phyloP scores from a whole-genome alignment of 371 early-diverging fungal species.

The Mortierella sp. region DNA sequence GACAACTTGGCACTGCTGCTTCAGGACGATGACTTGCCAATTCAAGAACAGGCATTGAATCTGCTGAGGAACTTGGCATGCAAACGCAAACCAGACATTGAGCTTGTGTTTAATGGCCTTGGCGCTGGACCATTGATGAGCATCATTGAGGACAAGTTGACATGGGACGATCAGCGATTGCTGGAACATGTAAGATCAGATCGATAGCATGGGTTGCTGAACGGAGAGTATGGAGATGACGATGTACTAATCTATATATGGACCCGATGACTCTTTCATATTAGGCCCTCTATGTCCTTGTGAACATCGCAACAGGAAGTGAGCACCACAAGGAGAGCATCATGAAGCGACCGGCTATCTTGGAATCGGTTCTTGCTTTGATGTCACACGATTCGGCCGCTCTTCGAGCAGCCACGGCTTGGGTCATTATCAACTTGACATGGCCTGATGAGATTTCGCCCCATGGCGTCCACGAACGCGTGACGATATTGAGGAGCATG shows the following conservation, averaged over 20 bases:
- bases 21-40: conserved; percentile 65
- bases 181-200: conserved; percentile 55
- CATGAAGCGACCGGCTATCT: conserved; percentile 66
- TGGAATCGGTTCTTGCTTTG: conserved; percentile 63
- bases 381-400: conserved; percentile 71
- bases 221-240: too few species aligned
- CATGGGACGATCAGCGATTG: conserved; percentile 43
- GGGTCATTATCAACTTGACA: conserved; percentile 87
- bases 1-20: conserved; percentile 66
- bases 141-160: conserved; percentile 76
- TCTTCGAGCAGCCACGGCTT: conserved; percentile 80
- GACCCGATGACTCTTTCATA: conserved; percentile 1
- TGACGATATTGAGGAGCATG: conserved; percentile 56
- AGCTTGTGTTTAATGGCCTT: conserved; percentile 76
- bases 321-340: conserved; percentile 74
- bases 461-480: conserved; percentile 54
- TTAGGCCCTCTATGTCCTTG: conserved; percentile 75
- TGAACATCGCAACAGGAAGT: conserved; percentile 80
- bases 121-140: conserved; percentile 69
- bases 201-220: too few species aligned
- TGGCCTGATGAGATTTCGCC: conserved; percentile 73
- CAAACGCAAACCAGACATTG: conserved; percentile 74
- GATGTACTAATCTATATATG: neutral
- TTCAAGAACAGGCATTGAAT: conserved; percentile 86
- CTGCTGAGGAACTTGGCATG: conserved; percentile 84